Evolutionary conservation across 805 yeast genomes (phyloP).

Genomic region (Teunomyces aglyptinius): DNA sequence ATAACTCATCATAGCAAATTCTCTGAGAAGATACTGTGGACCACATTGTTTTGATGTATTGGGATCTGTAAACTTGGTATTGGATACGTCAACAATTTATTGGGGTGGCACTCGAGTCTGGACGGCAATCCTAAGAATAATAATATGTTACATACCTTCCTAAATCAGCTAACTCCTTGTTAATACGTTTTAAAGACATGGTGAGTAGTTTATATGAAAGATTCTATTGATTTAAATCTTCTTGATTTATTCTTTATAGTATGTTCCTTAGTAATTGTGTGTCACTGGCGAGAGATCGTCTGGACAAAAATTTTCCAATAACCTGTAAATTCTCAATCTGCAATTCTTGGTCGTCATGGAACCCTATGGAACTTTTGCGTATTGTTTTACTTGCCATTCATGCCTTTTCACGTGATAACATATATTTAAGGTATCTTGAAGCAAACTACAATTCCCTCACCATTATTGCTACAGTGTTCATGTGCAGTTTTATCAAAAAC

Average conservation of each 20-base stretch:
- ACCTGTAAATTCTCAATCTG: slow-evolving; percentile 5
- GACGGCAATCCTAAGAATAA: neutral
- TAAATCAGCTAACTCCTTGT: slow-evolving; percentile 91
- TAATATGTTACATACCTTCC: slow-evolving; percentile 69
- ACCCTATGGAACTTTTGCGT: slow-evolving; percentile 6
- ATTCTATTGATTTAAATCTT: slow-evolving; percentile 6
- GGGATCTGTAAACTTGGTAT: neutral
- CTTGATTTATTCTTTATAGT: slow-evolving; percentile 2
- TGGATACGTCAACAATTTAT: neutral
- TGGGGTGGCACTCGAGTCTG: neutral
- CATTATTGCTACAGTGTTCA: no score
- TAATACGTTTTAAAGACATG: slow-evolving; percentile 94
- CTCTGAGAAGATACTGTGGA: neutral
- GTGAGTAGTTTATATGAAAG: slow-evolving; percentile 8
- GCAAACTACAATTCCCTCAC: no score
- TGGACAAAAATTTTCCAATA: slow-evolving; percentile 4
- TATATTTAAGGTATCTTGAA: no score
- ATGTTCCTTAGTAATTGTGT: slow-evolving; percentile 1
- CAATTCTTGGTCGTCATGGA: slow-evolving; percentile 7
- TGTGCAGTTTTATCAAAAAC: no score
- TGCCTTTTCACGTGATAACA: no score
- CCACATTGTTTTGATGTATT: neutral
- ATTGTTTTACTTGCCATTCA: neutral
- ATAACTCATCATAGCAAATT: neutral
- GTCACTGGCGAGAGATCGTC: slow-evolving; percentile 6